Conservation (phyloP, 208 protist species). For the Tritrichomonas foetus region DNA sequence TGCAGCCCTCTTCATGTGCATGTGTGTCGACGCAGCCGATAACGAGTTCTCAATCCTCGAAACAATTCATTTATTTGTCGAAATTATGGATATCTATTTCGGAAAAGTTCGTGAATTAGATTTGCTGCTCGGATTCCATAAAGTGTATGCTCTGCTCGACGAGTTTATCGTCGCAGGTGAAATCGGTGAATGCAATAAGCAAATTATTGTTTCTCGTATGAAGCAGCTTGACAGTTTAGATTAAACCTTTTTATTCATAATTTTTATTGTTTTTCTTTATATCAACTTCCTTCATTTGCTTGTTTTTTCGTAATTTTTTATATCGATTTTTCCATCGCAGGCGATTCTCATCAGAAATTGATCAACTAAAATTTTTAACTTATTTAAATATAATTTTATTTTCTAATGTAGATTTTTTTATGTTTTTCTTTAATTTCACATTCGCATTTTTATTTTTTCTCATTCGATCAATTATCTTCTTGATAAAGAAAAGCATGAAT, state of each 20-base stretch:
- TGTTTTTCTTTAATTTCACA: not conserved
- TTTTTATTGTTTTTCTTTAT: too few species aligned
- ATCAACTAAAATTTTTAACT: not conserved
- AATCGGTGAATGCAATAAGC: conserved; percentile 24
- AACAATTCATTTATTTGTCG: conserved; percentile 42
- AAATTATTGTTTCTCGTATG: conserved; percentile 1
- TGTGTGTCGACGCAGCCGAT: conserved; percentile 38
- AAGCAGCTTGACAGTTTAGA: not conserved
- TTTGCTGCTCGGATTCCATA: conserved; percentile 31
- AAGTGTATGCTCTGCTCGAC: conserved; percentile 33
- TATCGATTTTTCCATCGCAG: too few species aligned
- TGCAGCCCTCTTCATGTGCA: conserved; percentile 42
- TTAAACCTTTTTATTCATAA: not conserved
- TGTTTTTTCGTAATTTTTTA: too few species aligned
- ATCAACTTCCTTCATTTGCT: too few species aligned
- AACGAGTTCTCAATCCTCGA: conserved; percentile 41
- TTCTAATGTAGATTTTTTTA: not conserved
- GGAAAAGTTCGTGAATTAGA: conserved; percentile 43
- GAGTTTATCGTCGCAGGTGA: conserved; percentile 42
- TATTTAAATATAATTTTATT: not conserved
- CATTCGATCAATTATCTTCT: not conserved
- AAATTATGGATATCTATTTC: conserved; percentile 37
- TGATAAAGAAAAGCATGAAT: not conserved
- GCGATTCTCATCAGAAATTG: not conserved
- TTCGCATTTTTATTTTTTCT: not conserved